Conservation (phyloP, 805 yeast species). For the Lipomyces japonicus region DNA sequence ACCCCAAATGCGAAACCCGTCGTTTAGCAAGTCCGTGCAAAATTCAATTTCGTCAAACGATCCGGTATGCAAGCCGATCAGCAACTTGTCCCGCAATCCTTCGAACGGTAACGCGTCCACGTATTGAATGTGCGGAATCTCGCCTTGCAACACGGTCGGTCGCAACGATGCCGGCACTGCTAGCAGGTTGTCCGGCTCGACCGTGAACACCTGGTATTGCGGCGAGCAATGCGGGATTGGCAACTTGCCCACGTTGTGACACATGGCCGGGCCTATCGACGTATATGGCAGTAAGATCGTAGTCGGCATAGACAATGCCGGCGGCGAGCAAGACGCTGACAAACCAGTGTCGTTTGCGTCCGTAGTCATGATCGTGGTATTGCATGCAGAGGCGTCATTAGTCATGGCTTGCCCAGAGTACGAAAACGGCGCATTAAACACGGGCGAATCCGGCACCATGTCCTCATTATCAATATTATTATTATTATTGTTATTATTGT, state of each 20-base stretch:
- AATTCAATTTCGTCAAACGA: constrained; percentile 19
- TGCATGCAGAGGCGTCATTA: not conserved
- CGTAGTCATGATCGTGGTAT: not conserved
- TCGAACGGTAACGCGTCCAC: constrained; percentile 23
- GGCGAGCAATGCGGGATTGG: constrained; percentile 14
- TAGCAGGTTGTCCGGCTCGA: not conserved
- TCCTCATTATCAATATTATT: too few species aligned
- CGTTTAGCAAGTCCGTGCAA: constrained; percentile 17
- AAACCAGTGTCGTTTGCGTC: not conserved
- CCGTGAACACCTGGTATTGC: constrained; percentile 12
- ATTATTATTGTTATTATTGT: too few species aligned
- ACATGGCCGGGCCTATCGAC: constrained; percentile 17
- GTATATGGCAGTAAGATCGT: constrained; percentile 8
- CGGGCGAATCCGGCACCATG: too few species aligned
- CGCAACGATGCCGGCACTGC: constrained; percentile 10
- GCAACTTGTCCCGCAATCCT: constrained; percentile 14
- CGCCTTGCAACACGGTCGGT: constrained; percentile 20
- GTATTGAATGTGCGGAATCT: constrained; percentile 20
- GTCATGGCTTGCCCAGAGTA: not conserved
- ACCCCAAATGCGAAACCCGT: constrained; percentile 24
- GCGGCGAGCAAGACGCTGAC: not conserved
- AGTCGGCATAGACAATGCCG: constrained; percentile 3
- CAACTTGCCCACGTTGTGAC: constrained; percentile 11
- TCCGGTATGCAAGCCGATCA: constrained; percentile 11
- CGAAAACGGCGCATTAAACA: not conserved